Conservation (phyloP, 345 rosid genomes). For the Toxicodendron radicans region DNA sequence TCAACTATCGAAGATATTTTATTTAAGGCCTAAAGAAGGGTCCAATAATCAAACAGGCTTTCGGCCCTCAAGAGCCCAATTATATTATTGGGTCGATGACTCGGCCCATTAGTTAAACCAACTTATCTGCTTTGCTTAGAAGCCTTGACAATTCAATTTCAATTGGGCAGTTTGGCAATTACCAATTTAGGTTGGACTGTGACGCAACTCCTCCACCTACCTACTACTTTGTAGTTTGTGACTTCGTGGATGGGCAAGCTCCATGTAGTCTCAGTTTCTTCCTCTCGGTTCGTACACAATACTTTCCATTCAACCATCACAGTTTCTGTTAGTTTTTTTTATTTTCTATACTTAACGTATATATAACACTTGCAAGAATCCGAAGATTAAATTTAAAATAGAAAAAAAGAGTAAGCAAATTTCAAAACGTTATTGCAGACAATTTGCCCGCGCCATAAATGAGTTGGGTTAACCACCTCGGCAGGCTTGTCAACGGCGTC, state of each 20-base stretch:
- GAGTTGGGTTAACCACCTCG: conserved; percentile 58
- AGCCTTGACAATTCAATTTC: no score
- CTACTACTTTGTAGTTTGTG: neutral
- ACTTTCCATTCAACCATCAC: neutral
- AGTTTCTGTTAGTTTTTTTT: neutral
- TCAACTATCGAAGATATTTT: no score
- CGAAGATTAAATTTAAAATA: neutral
- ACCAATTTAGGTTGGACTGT: no score
- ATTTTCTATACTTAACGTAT: neutral
- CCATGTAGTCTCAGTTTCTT: neutral
- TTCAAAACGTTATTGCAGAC: neutral
- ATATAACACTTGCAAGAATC: neutral
- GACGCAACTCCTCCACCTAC: no score
- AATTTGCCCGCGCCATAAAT: conserved; percentile 28
- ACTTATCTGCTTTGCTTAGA: no score
- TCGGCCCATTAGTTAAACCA: neutral
- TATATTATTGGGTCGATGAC: neutral
- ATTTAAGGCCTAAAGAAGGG: no score
- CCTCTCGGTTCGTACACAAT: neutral
- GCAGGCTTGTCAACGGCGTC: conserved; percentile 65
- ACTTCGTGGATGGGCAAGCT: neutral
- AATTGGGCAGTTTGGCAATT: no score
- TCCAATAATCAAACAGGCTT: no score
- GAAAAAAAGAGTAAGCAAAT: neutral
- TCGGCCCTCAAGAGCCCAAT: no score